Conservation (phyloP, 2,329 filamentous ascomycete genomes). For the Xylariales sp. region DNA sequence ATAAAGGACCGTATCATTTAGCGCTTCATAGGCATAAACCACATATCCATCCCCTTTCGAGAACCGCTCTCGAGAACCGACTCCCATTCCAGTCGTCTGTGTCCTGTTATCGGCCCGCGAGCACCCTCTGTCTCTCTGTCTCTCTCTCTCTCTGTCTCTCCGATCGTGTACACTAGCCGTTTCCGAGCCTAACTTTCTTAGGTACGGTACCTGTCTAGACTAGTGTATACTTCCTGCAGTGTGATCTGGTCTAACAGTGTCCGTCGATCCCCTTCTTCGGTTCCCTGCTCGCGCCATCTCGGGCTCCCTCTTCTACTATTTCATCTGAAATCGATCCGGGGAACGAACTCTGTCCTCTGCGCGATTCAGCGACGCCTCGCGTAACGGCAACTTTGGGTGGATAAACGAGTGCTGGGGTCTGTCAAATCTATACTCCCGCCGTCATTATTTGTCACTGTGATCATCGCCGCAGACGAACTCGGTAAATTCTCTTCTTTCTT, state of each 20-base stretch:
- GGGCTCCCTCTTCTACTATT: conserved; percentile 2
- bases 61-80: background rate
- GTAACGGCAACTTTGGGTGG: background rate
- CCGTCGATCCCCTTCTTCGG: conserved; percentile 17
- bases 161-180: conserved; percentile 9
- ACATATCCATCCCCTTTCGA: background rate
- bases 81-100: background rate
- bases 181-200: conserved; percentile 9
- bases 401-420: background rate
- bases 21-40: background rate
- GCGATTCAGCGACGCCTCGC: conserved; percentile 5
- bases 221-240: conserved; percentile 8
- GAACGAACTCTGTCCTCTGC: conserved; percentile 14
- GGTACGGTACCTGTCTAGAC: conserved; percentile 12
- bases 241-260: conserved; percentile 5
- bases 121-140: background rate
- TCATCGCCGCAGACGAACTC: background rate
- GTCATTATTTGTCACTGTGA: background rate
- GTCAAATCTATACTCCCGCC: background rate
- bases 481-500: background rate
- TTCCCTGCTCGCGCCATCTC: conserved; percentile 13
- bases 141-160: conserved; percentile 4
- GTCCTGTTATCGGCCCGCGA: background rate
- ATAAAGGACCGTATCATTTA: background rate
- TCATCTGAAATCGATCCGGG: background rate